Conservation (phyloP, 2,329 filamentous ascomycete species). For the Talaromyces sp. region DNA sequence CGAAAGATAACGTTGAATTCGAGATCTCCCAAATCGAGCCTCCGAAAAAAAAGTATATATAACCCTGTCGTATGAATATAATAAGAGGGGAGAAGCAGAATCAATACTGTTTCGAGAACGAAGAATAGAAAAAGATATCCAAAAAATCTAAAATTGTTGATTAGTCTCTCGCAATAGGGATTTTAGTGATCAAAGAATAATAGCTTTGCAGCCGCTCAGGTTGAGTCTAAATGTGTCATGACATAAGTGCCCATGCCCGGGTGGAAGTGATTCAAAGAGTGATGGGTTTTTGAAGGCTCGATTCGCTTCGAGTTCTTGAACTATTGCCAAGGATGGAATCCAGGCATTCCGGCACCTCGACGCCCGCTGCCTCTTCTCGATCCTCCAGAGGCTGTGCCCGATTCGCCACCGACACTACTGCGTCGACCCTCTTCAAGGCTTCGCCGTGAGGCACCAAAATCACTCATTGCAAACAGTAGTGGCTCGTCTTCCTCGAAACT, state of each 20-base stretch:
- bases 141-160: neutral
- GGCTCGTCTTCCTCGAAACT: slow-evolving; percentile 46
- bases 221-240: slow-evolving; percentile 10
- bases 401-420: slow-evolving; percentile 34
- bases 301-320: neutral
- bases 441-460: slow-evolving; percentile 44
- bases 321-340: slow-evolving; percentile 37
- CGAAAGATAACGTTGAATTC: neutral
- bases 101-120: neutral
- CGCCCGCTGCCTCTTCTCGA: slow-evolving; percentile 39
- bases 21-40: neutral
- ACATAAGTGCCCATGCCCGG: neutral
- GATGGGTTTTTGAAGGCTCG: neutral
- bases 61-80: neutral
- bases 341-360: slow-evolving; percentile 34
- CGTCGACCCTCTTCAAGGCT: slow-evolving; percentile 44
- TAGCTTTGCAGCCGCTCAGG: slow-evolving; percentile 5
- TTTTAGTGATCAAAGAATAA: neutral
- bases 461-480: slow-evolving; percentile 48
- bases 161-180: neutral
- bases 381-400: slow-evolving; percentile 26
- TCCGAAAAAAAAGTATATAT: neutral
- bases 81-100: slow-evolving; percentile 10
- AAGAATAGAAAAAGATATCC: neutral
- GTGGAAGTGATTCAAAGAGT: neutral